phyloP scores from a whole-genome alignment of 2,329 filamentous ascomycete species.

The Fusarium napiforme region DNA sequence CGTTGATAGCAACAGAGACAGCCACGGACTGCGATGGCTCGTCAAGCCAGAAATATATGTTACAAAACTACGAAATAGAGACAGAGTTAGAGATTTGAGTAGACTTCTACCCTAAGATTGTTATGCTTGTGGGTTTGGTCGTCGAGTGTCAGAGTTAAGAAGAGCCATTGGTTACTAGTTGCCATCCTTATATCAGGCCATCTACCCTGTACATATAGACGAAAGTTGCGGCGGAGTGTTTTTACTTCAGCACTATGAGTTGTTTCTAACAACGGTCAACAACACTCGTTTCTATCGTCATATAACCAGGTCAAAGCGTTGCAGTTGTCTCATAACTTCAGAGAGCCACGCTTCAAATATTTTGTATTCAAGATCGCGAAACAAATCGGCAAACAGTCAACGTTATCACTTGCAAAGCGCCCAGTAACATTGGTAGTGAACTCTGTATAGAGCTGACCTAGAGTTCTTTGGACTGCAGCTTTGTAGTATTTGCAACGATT shows the following conservation, averaged over 20 bases:
- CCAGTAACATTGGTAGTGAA: not conserved
- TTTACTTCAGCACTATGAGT: too few species aligned
- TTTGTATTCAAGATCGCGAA: not conserved
- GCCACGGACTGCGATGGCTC: too few species aligned
- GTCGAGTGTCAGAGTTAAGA: not conserved
- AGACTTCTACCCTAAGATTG: not conserved
- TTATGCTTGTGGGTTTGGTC: not conserved
- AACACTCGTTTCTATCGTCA: not conserved
- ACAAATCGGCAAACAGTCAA: not conserved
- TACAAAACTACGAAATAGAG: too few species aligned
- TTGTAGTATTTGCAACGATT: not conserved
- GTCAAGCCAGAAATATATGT: too few species aligned
- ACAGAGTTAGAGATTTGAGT: accelerated
- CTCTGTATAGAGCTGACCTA: not conserved
- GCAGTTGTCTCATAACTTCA: not conserved
- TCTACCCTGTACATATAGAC: too few species aligned
- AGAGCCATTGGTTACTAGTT: too few species aligned
- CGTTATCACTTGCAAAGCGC: not conserved
- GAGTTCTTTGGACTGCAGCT: not conserved
- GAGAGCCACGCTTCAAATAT: not conserved
- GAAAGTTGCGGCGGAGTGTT: not conserved
- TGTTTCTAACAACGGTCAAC: too few species aligned
- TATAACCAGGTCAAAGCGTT: not conserved
- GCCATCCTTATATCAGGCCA: not conserved
- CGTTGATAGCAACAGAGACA: too few species aligned